Conservation (phyloP, 179 eudicot genomes). For the Beta lomatogona region DNA sequence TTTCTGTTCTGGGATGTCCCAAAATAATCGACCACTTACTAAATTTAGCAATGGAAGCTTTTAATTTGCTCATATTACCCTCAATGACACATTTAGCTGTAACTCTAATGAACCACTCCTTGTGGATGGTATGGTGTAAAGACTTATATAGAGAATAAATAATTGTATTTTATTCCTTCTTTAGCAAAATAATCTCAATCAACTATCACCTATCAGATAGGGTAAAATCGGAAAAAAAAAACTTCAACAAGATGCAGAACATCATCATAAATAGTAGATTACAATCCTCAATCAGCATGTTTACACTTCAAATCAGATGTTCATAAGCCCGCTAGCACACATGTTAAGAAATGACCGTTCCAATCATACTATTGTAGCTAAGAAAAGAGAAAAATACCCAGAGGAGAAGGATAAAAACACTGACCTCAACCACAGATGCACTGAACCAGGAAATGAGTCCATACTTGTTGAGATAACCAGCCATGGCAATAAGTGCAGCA, state of each 20-base stretch:
- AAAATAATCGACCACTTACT: background rate
- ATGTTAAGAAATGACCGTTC: background rate
- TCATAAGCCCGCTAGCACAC: background rate
- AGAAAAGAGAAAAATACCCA: background rate
- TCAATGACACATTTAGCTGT: background rate
- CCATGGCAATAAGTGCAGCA: slow-evolving; percentile 97
- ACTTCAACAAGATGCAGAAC: background rate
- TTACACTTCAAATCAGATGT: background rate
- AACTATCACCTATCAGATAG: background rate
- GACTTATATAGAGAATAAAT: background rate
- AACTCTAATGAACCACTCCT: background rate
- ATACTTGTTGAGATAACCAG: slow-evolving; percentile 94
- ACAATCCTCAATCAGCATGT: background rate
- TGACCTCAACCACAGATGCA: slow-evolving; percentile 84
- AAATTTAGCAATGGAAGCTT: background rate
- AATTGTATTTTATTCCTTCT: background rate
- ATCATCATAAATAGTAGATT: background rate
- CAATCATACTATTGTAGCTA: background rate
- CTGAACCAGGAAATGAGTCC: slow-evolving; percentile 99
- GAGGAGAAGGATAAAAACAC: slow-evolving; percentile 4
- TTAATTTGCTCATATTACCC: background rate
- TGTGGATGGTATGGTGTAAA: background rate
- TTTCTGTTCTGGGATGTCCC: background rate
- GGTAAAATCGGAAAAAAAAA: background rate
- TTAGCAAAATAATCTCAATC: background rate